Evolutionary conservation across 805 yeast genomes (phyloP), one percentile per base, ranked within the genome.

Genomic region (Hanseniaspora singularis): DNA sequence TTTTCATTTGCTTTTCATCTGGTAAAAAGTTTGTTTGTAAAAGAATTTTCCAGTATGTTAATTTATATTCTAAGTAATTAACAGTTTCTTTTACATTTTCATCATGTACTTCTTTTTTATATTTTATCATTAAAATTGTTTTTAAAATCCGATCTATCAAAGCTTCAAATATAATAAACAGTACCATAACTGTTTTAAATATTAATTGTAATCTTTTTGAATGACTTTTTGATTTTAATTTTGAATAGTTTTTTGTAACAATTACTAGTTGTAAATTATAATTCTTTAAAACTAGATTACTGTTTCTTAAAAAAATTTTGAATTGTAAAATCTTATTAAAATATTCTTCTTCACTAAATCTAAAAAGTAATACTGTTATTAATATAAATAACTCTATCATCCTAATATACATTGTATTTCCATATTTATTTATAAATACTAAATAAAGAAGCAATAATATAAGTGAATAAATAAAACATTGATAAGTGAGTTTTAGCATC

Each of bases 401-500:
- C 28, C 47, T 43, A 11, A 43, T 37, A 31, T 43, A 43, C 2
- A 43, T 43, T 24, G 36, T 33, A 18, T 38, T 43, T 30, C 40
- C 47, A 31, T 36, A 36, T 37, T 43, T 39, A 24, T 38, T 43
- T 24, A 36, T 36, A 37, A 43, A 43, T 12, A 43, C 16, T 11
- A 43, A 15, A 22, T 43, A 43, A 12, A 43, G 19, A 4, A 67
- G 64, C 14, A 64, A 51, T 46, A 72, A 67, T 4, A 67, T 63
- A 42, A 72, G 51, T n/a, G 65, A 55, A 0, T 70, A 65, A 9
- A 67, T 50, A 51, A 69, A 69, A 14, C 56, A 48, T 1, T 70
- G 64, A 49, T 66, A 69, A 36, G 67, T 64, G 54, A 65, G 59
- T 52, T 94, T 69, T 50, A 86, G 64, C 7, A 72, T 65, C 46